Conservation (phyloP, 805 yeast genomes). For the Wickerhamiella spandovensis region DNA sequence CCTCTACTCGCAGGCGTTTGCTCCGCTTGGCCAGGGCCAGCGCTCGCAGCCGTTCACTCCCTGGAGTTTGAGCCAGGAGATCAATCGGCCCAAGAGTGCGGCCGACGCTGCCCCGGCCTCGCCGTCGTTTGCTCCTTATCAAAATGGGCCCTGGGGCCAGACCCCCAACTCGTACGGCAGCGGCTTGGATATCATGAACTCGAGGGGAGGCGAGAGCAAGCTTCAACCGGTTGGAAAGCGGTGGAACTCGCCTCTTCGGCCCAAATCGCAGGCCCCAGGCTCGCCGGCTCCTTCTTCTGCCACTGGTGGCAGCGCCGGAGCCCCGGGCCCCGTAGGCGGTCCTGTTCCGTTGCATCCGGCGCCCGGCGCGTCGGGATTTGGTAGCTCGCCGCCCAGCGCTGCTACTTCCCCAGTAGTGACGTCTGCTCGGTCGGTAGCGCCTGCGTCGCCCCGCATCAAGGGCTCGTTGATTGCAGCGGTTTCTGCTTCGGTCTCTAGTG, state of each 20-base stretch:
- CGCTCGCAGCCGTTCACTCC: constrained; percentile 15
- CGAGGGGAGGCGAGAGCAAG: neutral
- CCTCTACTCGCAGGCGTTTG: constrained; percentile 17
- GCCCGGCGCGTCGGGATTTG: neutral
- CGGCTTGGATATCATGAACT: constrained; percentile 1
- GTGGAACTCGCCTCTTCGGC: constrained; percentile 1
- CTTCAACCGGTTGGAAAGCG: constrained; percentile 2
- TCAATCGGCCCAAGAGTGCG: constrained; percentile 20
- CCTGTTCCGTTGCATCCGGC: neutral
- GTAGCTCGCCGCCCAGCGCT: neutral
- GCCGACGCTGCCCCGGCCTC: constrained; percentile 8
- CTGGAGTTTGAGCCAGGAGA: constrained; percentile 16
- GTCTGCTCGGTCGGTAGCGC: neutral
- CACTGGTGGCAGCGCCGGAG: neutral
- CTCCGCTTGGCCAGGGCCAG: constrained; percentile 10
- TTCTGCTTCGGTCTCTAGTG: too few species aligned
- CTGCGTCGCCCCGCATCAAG: neutral
- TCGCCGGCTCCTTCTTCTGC: neutral
- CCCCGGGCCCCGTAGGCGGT: neutral
- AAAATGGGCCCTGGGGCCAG: constrained; percentile 1
- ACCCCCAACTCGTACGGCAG: neutral
- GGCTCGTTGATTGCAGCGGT: neutral
- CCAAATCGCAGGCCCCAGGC: neutral
- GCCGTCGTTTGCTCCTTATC: neutral
- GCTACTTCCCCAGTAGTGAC: neutral